A percentile compares a stretch with the other conserved stretches of the same genome.
These are phyloP conservation scores for Fusarium sororula DNA, from an alignment of 2,329 filamentous ascomycete species.

Conservation along the genomic window DNA sequence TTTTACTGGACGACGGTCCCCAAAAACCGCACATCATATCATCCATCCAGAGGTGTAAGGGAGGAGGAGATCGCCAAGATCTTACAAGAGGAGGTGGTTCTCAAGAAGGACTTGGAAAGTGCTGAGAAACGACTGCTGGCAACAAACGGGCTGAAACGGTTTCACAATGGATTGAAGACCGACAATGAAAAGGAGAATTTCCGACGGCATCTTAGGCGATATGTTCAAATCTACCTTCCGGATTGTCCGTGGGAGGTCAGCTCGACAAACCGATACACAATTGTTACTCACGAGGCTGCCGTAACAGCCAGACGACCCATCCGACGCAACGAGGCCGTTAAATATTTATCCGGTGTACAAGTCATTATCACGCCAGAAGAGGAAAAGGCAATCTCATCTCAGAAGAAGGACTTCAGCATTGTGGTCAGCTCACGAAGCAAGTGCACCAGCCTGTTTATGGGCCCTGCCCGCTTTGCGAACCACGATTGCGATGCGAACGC, in stretches of 20 bases:
- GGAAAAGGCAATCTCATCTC: conserved; percentile 80
- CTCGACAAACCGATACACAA: conserved; percentile 94
- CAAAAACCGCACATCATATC: conserved; percentile 90
- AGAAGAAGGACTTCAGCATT: conserved; percentile 95
- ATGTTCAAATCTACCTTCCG: conserved; percentile 90
- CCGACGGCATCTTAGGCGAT: conserved; percentile 83
- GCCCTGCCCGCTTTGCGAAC: conserved; percentile 94
- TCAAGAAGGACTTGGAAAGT: conserved; percentile 74
- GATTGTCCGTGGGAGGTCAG: conserved; percentile 94
- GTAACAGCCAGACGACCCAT: conserved; percentile 84
- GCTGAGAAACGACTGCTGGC: conserved; percentile 79
- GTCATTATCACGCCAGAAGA: conserved; percentile 93
- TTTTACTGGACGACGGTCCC: conserved; percentile 97
- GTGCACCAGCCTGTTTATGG: conserved; percentile 89
- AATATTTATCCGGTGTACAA: conserved; percentile 89
- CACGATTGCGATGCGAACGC: conserved; percentile 97
- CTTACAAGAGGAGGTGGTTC: conserved; percentile 72
- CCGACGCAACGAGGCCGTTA: conserved; percentile 84
- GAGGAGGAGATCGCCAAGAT: conserved; percentile 70
- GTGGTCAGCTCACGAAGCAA: conserved; percentile 94
- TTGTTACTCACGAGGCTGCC: conserved; percentile 87
- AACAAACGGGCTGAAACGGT: conserved; percentile 78
- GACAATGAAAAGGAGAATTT: conserved; percentile 89
- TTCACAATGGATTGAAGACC: conserved; percentile 72
- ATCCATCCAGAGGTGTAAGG: conserved; percentile 80